phyloP scores from a whole-genome alignment of 2,329 filamentous ascomycete species.

The Hymenoscyphus infarciens region DNA sequence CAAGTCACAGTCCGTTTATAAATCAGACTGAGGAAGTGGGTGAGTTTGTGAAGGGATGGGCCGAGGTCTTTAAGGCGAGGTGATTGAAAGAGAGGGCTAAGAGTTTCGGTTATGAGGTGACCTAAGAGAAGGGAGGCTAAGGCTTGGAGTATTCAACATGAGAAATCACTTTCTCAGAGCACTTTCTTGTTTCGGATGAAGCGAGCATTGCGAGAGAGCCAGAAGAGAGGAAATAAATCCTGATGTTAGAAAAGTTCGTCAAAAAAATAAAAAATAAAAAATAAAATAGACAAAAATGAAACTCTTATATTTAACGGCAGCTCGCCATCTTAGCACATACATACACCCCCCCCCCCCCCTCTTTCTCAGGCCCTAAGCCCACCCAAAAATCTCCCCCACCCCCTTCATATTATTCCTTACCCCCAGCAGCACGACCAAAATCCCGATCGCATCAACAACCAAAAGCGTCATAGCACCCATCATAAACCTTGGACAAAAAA shows the following conservation, averaged over 20 bases:
- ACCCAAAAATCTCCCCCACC: slow-evolving; percentile 86
- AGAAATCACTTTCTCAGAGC: neutral
- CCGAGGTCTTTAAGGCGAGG: neutral
- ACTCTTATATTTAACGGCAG: neutral
- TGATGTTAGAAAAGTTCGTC: neutral
- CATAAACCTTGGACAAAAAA: slow-evolving; percentile 92
- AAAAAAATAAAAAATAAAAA: neutral
- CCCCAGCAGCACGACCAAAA: slow-evolving; percentile 69
- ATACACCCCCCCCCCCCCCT: neutral
- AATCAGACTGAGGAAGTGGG: neutral
- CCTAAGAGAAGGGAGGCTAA: no score
- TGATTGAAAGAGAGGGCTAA: neutral
- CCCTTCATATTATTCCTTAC: slow-evolving; percentile 73
- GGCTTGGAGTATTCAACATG: neutral
- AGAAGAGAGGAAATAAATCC: neutral
- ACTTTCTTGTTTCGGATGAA: neutral
- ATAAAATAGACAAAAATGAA: neutral
- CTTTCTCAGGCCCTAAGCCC: slow-evolving; percentile 17
- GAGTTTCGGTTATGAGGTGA: neutral
- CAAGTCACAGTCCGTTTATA: neutral
- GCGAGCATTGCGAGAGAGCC: neutral
- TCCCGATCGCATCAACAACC: slow-evolving; percentile 71
- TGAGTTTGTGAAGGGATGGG: neutral
- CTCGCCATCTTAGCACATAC: neutral
- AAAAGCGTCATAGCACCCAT: slow-evolving; percentile 68